A percentile compares a stretch with the other conserved stretches of the same genome.
Conservation (phyloP, 2,329 filamentous ascomycete species). For the Aspergillus niger region DNA sequence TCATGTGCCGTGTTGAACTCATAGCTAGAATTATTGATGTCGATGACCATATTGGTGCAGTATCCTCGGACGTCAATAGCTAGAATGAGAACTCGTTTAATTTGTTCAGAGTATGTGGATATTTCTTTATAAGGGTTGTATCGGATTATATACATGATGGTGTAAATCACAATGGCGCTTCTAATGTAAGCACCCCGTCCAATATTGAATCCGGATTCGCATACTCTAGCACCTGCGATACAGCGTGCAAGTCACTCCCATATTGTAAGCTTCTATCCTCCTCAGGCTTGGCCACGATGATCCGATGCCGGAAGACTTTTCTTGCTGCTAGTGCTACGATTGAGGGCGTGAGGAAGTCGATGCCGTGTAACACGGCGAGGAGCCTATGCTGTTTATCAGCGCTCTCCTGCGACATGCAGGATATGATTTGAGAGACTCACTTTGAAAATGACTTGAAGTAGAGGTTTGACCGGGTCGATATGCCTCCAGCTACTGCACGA, state of each 20-base stretch:
- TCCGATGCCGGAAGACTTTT: conserved; percentile 86
- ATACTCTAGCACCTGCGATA: conserved; percentile 66
- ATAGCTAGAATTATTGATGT: too few relatives aligned
- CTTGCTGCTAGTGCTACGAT: conserved; percentile 78
- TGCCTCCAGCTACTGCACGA: conserved; percentile 76
- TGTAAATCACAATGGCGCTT: conserved; percentile 53
- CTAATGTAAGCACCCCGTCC: conserved; percentile 60
- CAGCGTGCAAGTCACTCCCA: conserved; percentile 75
- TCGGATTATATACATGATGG: too few relatives aligned
- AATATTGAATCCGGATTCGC: conserved; percentile 59
- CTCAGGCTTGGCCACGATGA: conserved; percentile 67
- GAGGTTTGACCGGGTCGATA: conserved; percentile 75
- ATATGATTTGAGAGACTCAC: conserved; percentile 31
- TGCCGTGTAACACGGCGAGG: conserved; percentile 77
- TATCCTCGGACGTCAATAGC: too few relatives aligned
- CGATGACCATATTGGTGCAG: too few relatives aligned
- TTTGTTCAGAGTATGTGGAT: too few relatives aligned
- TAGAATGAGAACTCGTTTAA: too few relatives aligned
- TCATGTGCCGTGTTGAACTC: too few relatives aligned
- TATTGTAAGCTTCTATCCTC: conserved; percentile 90
- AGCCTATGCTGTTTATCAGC: conserved; percentile 23
- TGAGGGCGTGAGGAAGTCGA: conserved; percentile 80
- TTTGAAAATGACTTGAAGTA: conserved; percentile 71
- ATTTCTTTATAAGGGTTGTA: too few relatives aligned
- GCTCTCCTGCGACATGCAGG: not conserved